These are phyloP conservation scores for Dothideomycetidae sp. DNA, from an alignment of 2,329 filamentous ascomycete genomes.

Conservation along the genomic window DNA sequence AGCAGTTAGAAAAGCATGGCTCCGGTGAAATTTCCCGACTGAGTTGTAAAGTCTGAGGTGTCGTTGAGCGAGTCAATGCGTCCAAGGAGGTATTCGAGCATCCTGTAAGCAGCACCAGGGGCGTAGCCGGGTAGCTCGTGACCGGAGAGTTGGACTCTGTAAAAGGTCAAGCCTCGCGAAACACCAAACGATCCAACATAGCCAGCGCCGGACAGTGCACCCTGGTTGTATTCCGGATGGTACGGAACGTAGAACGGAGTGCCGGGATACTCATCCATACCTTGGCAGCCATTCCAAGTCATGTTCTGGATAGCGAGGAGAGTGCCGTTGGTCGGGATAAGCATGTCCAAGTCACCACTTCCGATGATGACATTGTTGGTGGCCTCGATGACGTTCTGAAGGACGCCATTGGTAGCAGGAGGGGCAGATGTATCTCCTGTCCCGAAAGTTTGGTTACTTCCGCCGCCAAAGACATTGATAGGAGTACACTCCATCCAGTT, in stretches of 20 bases:
- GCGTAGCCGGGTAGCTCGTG: slow-evolving; percentile 32
- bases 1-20: too few species aligned
- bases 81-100: slow-evolving; percentile 62
- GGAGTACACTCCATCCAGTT: slow-evolving; percentile 22
- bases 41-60: slow-evolving; percentile 23
- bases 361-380: slow-evolving; percentile 40
- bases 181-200: slow-evolving; percentile 27
- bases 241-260: slow-evolving; percentile 30
- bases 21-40: slow-evolving; percentile 19
- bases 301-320: slow-evolving; percentile 40
- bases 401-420: slow-evolving; percentile 24
- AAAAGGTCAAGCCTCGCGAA: slow-evolving; percentile 34
- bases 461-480: slow-evolving; percentile 21
- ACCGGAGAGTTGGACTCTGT: slow-evolving; percentile 28
- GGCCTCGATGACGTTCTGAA: slow-evolving; percentile 36
- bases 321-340: slow-evolving; percentile 38
- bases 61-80: slow-evolving; percentile 43
- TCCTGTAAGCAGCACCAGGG: slow-evolving; percentile 49
- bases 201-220: slow-evolving; percentile 27
- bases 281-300: slow-evolving; percentile 38
- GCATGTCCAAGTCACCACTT: slow-evolving; percentile 34
- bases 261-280: slow-evolving; percentile 30
- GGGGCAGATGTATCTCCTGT: slow-evolving; percentile 24
- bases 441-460: slow-evolving; percentile 13
- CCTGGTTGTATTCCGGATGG: slow-evolving; percentile 29